Conservation (phyloP, 257 asterid genomes). For the Fraxinus excelsior region DNA sequence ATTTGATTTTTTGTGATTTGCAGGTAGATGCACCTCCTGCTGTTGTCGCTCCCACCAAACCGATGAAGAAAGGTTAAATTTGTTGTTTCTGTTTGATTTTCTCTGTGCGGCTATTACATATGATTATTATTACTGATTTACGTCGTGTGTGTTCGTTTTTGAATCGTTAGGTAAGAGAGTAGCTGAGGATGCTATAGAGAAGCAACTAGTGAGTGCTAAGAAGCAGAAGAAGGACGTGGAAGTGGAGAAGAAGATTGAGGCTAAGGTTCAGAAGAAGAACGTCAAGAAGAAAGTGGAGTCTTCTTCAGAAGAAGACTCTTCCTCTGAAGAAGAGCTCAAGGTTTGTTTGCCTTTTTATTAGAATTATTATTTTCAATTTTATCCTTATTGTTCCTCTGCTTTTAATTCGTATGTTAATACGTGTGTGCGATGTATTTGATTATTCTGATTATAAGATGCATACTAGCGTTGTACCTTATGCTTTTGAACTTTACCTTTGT, state of each 20-base stretch:
- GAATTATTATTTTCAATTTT: background rate
- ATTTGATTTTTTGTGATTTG: background rate
- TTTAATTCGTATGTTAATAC: background rate
- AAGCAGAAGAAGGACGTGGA: constrained; percentile 41
- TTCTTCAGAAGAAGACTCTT: constrained; percentile 48
- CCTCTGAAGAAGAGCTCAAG: constrained; percentile 39
- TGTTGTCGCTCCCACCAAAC: constrained; percentile 33
- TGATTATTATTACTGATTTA: background rate
- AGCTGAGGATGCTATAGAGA: constrained; percentile 40
- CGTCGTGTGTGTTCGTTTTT: background rate
- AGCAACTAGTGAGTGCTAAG: constrained; percentile 31
- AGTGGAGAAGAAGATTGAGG: constrained; percentile 35
- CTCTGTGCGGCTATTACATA: background rate
- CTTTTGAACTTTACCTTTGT: background rate
- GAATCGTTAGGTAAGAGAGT: constrained; percentile 43
- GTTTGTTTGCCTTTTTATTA: constrained; percentile 1
- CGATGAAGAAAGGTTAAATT: constrained; percentile 45
- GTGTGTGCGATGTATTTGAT: background rate
- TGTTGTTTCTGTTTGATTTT: background rate
- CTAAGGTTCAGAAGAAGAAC: constrained; percentile 33
- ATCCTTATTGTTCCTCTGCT: background rate
- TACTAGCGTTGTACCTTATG: background rate
- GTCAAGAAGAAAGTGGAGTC: constrained; percentile 41
- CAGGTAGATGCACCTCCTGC: constrained; percentile 34
- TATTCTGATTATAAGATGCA: background rate